These are phyloP conservation scores for Thalassiosira sp. DNA, from an alignment of 352 stramenopile genomes.

Conservation along the genomic window DNA sequence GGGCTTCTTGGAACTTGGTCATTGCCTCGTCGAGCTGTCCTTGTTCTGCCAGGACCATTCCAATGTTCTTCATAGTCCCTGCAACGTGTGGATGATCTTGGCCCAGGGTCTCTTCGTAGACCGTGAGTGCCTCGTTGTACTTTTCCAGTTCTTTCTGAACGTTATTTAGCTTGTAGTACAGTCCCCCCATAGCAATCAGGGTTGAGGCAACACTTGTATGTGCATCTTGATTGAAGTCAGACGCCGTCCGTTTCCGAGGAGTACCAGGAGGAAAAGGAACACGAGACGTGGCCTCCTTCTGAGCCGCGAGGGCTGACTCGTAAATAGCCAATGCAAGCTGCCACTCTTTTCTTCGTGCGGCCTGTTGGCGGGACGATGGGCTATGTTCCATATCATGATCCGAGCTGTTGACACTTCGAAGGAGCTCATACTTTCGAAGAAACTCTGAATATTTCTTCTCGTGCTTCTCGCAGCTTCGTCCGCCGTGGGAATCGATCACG, in stretches of 20 bases:
- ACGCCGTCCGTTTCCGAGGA: conserved; percentile 29
- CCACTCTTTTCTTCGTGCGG: conserved; percentile 43
- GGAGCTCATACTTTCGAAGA: conserved; percentile 50
- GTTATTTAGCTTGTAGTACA: conserved; percentile 78
- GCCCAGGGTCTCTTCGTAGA: conserved; percentile 64
- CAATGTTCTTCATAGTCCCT: conserved; percentile 78
- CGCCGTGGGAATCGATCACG: conserved; percentile 53
- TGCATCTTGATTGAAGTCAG: conserved; percentile 39
- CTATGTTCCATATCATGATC: not conserved
- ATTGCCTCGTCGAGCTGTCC: conserved; percentile 69
- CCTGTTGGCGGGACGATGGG: not conserved
- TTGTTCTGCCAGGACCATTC: conserved; percentile 75
- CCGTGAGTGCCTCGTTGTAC: conserved; percentile 62
- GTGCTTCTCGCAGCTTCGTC: conserved; percentile 43
- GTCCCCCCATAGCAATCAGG: conserved; percentile 72
- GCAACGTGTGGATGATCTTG: conserved; percentile 70
- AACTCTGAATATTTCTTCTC: conserved; percentile 71
- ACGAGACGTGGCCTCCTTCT: conserved; percentile 48
- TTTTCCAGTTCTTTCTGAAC: conserved; percentile 67
- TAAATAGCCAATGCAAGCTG: conserved; percentile 72
- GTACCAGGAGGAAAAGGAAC: conserved; percentile 18
- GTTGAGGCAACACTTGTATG: conserved; percentile 61
- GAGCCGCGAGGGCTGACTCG: conserved; percentile 42
- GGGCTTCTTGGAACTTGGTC: conserved; percentile 65
- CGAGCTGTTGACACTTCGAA: conserved; percentile 22